Evolutionary conservation across 2,329 filamentous ascomycete species (phyloP), one percentile per base, ranked within the genome.

Genomic region (Apiospora phragmitis): DNA sequence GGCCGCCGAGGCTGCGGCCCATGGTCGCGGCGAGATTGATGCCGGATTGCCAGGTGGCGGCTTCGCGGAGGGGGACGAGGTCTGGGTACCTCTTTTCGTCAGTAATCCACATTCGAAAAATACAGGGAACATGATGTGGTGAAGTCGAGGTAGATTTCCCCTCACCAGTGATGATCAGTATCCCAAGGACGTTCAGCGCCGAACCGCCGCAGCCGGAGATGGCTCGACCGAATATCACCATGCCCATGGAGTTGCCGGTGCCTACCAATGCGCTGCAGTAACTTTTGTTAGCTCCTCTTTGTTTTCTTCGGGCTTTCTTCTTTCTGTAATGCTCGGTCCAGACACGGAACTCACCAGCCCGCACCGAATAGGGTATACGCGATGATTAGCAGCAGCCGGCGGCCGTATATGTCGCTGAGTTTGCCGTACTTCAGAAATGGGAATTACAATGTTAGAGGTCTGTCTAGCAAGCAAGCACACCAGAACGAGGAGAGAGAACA

Each of bases 351-450:
- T 76, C 74, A 86, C 87, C 86, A 81, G 7, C 85, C 85, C 24
- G 82, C 70, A 1, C 83, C 84, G 69, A 90, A 88, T 21, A 89
- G 77, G 4, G 79, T 75, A 74, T 89, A 89, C 0, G 85, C 83
- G 9, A 80, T 76, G 0, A 89, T 77, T 0, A 90, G 77, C 9
- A 89, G 79, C 0, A 78, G 75, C 71, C 87, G 88, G 1, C 88
- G 85, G 8, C 88, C 88, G 74, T 88, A 90, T 21, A 89, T 86
- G 74, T 89, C 86, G 72, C 86, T 88, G 14, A 90, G 76, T 71
- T 89, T 89, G 0, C 86, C 87, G 71, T 86, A 88, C 78, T 86
- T 51, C 8, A 21, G 18, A 4, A 14, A 18, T 1, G 18, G 2
- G 14, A 43, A 49, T 16, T 14, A 4, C 24, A 24, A 26, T 1